Base-by-base conservation (phyloP, 148 eudicot species). In the Heliamphora exappendiculata region DNA sequence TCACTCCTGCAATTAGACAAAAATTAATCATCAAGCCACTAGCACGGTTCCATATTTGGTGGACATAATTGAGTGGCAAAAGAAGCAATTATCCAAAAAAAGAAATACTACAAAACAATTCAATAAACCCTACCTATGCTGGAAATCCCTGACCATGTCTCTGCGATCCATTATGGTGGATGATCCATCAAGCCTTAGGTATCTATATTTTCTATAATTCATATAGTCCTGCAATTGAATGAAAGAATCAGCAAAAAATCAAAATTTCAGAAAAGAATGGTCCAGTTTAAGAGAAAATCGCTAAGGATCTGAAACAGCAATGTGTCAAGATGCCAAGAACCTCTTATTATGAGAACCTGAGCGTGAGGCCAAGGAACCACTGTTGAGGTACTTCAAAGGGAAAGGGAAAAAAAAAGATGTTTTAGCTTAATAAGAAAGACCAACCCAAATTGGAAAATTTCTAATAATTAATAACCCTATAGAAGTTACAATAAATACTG, bases 111-210 rank as follows among this genome's bases (percentile, higher is more conserved):
- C 33, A 67, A 33, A 16, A 28, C 16, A 51, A 11, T 37, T 45
- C 50, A 55, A 34, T 9, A 58, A 63, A 51, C 71, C 86, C 10
- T 84, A 91, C 98, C 98, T 84, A 68, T 81, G 92, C 77, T 95
- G 98, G 83, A 95, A 95, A 80, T 95, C 98, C 84, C 85, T 90
- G 78, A 95, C 98, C 98, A 95, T 95, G 85, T 95, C 98, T 47
- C 98, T 89, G 4, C 98, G 93, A 76, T 95, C 98, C 94, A 89
- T 89, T 80, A 95, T 91, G 74, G 97, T 95, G 60, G 98, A 95
- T 28, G 98, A 95, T 67, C 98, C 98, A 83, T 95, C 98, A 57
- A 95, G 93, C 85, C 98, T 81, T 73, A 95, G 87, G 80, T 95
- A 95, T 81, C 86, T 85, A 74, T 92, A 95, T 82, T 95, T 95